Evolutionary conservation across 208 protist genomes (phyloP).

Genomic region (Zelonia costaricensis): DNA sequence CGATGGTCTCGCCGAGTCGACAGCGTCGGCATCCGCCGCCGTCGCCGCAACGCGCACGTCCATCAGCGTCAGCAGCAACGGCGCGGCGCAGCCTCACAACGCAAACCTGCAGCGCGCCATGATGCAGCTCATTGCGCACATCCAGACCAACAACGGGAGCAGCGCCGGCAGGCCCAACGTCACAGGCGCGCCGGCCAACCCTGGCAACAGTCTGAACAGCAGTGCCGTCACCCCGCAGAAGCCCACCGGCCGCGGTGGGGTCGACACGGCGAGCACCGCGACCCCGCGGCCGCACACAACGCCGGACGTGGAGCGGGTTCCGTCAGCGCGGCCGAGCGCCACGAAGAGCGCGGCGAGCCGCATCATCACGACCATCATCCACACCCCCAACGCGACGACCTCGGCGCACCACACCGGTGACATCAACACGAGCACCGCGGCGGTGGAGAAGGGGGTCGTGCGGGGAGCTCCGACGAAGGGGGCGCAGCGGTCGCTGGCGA

Average conservation of each 20-base stretch:
- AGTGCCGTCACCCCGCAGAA: conserved; percentile 19
- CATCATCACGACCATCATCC: conserved; percentile 36
- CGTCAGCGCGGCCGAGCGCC: conserved; percentile 30
- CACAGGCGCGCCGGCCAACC: no score
- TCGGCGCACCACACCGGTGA: background rate
- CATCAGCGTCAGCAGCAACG: conserved; percentile 9
- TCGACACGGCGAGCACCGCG: background rate
- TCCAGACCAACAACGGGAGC: conserved; percentile 21
- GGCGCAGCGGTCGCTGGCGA: conserved; percentile 25
- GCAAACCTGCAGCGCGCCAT: conserved; percentile 21
- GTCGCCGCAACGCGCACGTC: background rate
- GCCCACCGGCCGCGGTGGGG: background rate
- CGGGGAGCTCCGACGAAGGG: conserved; percentile 6
- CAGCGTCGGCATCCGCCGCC: background rate
- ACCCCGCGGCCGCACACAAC: conserved; percentile 17
- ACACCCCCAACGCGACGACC: conserved; percentile 13
- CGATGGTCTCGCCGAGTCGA: no score
- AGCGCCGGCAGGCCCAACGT: background rate
- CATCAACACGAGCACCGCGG: background rate
- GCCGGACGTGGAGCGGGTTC: conserved; percentile 26
- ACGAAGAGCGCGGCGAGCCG: conserved; percentile 25
- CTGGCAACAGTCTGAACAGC: no score
- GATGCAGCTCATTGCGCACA: conserved; percentile 29
- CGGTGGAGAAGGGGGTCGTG: background rate
- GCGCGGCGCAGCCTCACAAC: conserved; percentile 2